Percentiles rank a stretch among this genome's conserved stretches.
Evolutionary conservation across 1,139 yeast genomes (phyloP).

Genomic region (Taphrina wiesneri): DNA sequence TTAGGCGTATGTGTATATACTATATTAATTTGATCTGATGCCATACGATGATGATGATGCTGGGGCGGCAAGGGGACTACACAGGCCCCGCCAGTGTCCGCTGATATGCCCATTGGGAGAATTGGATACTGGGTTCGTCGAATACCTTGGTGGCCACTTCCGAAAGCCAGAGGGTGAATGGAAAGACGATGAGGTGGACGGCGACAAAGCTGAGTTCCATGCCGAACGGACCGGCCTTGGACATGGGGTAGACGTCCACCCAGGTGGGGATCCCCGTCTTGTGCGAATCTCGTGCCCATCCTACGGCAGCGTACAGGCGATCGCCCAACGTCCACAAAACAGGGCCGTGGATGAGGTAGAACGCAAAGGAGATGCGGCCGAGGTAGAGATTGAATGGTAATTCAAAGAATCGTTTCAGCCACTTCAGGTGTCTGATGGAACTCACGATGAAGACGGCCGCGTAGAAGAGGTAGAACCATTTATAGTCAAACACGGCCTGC

Average conservation of each 20-base stretch:
- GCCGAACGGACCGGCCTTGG: slow-evolving; percentile 25
- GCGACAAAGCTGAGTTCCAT: slow-evolving; percentile 26
- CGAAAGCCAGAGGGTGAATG: slow-evolving; percentile 25
- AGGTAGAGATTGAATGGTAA: slow-evolving; percentile 14
- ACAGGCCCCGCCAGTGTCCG: not conserved
- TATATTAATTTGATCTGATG: too few relatives aligned
- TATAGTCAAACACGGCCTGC: slow-evolving; percentile 23
- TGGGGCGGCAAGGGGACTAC: not conserved
- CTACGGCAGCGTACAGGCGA: slow-evolving; percentile 24
- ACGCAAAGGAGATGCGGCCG: slow-evolving; percentile 30
- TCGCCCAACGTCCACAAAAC: slow-evolving; percentile 26
- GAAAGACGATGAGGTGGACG: slow-evolving; percentile 22
- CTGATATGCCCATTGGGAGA: slow-evolving; percentile 9
- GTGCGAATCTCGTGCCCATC: slow-evolving; percentile 20
- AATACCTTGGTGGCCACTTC: slow-evolving; percentile 26
- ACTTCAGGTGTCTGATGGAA: slow-evolving; percentile 2
- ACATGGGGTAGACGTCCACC: slow-evolving; percentile 19
- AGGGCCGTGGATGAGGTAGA: slow-evolving; percentile 30
- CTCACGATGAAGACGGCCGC: slow-evolving; percentile 17
- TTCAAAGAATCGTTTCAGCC: slow-evolving; percentile 24
- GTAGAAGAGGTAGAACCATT: slow-evolving; percentile 28
- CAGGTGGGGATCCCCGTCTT: slow-evolving; percentile 15
- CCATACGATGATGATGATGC: too few relatives aligned
- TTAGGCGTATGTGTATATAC: too few relatives aligned
- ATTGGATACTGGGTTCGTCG: slow-evolving; percentile 22